Base-by-base conservation (phyloP, 495 filamentous ascomycete species). In the Aspergillus kassunensis region DNA sequence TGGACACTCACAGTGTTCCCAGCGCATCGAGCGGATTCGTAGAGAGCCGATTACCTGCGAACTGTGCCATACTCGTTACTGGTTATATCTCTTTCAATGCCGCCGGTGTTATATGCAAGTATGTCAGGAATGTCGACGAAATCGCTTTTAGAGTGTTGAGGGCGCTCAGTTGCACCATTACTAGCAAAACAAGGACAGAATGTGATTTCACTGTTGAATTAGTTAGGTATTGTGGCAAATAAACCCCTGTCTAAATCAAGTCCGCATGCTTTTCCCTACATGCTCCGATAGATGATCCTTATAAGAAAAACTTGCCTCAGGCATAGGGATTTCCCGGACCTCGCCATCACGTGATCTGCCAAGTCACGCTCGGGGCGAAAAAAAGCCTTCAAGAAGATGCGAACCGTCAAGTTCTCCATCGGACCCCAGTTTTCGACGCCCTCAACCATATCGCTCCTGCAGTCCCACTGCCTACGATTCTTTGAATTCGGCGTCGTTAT, bases 381-480 rank as follows among this genome's bases (percentile, higher is more conserved):
- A 50, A 51, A 53, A 53, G 51, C 51, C 51, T 53, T 53, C 51
- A 46, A 36, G 49, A 44, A n/a, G n/a, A n/a, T 50, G 48, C 37
- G 30, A 44, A 44, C 39, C 27, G 27, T 35, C 49, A 19, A 39
- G 12, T 46, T 46, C 40, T 44, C 42, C 33, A 36, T 40, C 42
- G 33, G 7, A 39, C 51, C 42, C 42, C 51, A 53, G 51, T 30
- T 44, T 46, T 35, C 15, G 19, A 16, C 47, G 25, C 39, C 24
- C 16, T 42, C 40, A 36, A 30, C 41, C 40, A 30, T 20, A 30
- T 53, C 42, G n/a, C 36, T 7, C 16, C 35, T 46, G 4, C 50
- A 13, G 41, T 44, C 48, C 31, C 44, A 20, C 44, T 16, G 19
- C 25, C 18, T 13, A 46, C 30, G 9, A n/a, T 30, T 45, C 27